These are phyloP conservation scores for Teunomyces funiuensis DNA, from an alignment of 805 yeast species.

Conservation along the genomic window DNA sequence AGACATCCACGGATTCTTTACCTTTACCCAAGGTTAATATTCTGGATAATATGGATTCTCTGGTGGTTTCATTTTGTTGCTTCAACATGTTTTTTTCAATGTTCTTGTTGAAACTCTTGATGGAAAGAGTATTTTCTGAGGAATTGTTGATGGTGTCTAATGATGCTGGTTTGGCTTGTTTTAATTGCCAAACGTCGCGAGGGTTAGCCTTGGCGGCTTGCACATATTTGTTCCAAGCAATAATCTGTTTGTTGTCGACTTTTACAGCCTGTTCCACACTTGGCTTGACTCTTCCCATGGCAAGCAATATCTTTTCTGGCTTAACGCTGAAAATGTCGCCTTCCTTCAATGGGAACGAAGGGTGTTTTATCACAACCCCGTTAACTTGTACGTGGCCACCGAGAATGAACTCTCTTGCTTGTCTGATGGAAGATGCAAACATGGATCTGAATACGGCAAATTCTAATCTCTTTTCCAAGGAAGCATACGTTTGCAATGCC, in stretches of 20 bases:
- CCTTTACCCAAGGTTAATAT: conserved; percentile 36
- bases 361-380: conserved; percentile 74
- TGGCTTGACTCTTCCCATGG: conserved; percentile 86
- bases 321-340: conserved; percentile 87
- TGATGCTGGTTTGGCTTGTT: conserved; percentile 41
- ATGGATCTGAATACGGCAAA: conserved; percentile 86
- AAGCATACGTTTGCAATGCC: conserved; percentile 84
- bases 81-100: conserved; percentile 45
- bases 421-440: conserved; percentile 92
- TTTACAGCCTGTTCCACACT: conserved; percentile 63
- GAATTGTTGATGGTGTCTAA: conserved; percentile 26
- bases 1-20: conserved; percentile 20
- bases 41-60: conserved; percentile 46
- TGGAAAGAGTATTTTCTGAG: conserved; percentile 13
- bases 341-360: conserved; percentile 71
- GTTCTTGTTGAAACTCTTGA: conserved; percentile 33
- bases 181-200: conserved; percentile 51
- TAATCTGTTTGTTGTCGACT: conserved; percentile 69
- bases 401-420: conserved; percentile 84
- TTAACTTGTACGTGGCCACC: conserved; percentile 84
- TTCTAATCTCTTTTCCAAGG: conserved; percentile 84
- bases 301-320: conserved; percentile 82
- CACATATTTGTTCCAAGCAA: conserved; percentile 74
- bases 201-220: conserved; percentile 58
- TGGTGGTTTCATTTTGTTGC: conserved; percentile 41